Base-by-base conservation (phyloP, 164 flowering plant species). In the Chimonanthus salicifolius region DNA sequence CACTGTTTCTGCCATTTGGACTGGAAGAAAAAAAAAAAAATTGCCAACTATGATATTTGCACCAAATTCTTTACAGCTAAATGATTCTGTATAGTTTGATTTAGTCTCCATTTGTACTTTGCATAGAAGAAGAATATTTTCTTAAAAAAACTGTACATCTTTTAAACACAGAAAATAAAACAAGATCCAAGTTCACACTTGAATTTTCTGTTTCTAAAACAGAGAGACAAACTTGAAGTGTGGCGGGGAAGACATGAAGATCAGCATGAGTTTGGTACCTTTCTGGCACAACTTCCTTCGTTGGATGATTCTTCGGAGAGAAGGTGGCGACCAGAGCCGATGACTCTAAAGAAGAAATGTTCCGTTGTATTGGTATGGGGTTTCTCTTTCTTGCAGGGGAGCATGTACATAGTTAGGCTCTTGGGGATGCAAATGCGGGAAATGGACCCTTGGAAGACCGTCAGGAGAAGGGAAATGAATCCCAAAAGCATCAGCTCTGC, bases 401-500 rank as follows among this genome's bases (percentile, higher is more conserved):
- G 87, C 81, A 82, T 71, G 33, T 83, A 72, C 7, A 63, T 7
- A 5, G 80, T 77, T 44, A 81, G 77, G 48, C 72, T 10, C 60
- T 79, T 58, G 0, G 89, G 72, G 10, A 92, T 82, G 74, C 98
- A 92, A 11, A 88, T 76, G 69, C 70, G 81, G 16, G 74, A 71
- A 13, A 92, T 88, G 15, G 75, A 13, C 5, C 47, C 74, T 80
- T 90, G 90, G 43, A 74, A 80, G 0, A 89, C 91, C 0, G 91
- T 83, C 65, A 92, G 76, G 15, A 92, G 80, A 72, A 92, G 83
- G 3, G 97, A 90, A 67, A 92, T 89, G 78, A 92, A 92, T 62
- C 97, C 95, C 86, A 92, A 63, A 54, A 92, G 74, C 97, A 92
- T 90, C 88, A 92, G 78, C 84, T 92, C 97, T 92, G 91, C 81